Evolutionary conservation across 2,329 filamentous ascomycete genomes (phyloP).

Genomic region (Rutstroemia sp.): DNA sequence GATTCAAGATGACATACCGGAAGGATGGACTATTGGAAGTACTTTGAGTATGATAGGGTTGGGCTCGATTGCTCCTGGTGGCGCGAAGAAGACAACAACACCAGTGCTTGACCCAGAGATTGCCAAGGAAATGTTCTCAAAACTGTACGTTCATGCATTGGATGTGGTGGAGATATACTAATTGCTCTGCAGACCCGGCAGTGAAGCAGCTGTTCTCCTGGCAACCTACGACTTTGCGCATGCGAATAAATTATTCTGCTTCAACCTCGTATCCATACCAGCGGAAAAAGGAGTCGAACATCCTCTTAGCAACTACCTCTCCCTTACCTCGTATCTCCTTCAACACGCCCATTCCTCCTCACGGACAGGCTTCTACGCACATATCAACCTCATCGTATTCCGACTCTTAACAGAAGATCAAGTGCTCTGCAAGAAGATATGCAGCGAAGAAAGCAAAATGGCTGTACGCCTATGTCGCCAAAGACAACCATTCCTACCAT

Average conservation of each 20-base stretch:
- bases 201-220: constrained; percentile 72
- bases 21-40: constrained; percentile 77
- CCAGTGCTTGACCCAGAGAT: constrained; percentile 66
- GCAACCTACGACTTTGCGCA: constrained; percentile 89
- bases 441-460: constrained; percentile 67
- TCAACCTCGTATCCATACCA: constrained; percentile 63
- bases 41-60: constrained; percentile 82
- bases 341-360: constrained; percentile 85
- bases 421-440: constrained; percentile 73
- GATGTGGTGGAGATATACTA: constrained; percentile 12
- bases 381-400: constrained; percentile 77
- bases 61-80: constrained; percentile 61
- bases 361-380: constrained; percentile 73
- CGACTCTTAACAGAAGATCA: constrained; percentile 84
- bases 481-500: constrained; percentile 74
- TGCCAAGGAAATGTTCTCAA: constrained; percentile 71
- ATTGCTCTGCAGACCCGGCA: constrained; percentile 56
- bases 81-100: constrained; percentile 52
- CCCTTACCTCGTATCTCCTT: constrained; percentile 83
- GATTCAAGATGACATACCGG: constrained; percentile 82
- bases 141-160: constrained; percentile 51
- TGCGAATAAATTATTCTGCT: constrained; percentile 91
- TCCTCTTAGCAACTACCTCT: constrained; percentile 76
- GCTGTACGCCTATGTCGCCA: constrained; percentile 82
- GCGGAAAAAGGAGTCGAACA: constrained; percentile 60